Evolutionary conservation across 768 basidiomycete species (phyloP), one percentile per base, ranked within the genome.

Genomic region (Rhizopogon salebrosus): DNA sequence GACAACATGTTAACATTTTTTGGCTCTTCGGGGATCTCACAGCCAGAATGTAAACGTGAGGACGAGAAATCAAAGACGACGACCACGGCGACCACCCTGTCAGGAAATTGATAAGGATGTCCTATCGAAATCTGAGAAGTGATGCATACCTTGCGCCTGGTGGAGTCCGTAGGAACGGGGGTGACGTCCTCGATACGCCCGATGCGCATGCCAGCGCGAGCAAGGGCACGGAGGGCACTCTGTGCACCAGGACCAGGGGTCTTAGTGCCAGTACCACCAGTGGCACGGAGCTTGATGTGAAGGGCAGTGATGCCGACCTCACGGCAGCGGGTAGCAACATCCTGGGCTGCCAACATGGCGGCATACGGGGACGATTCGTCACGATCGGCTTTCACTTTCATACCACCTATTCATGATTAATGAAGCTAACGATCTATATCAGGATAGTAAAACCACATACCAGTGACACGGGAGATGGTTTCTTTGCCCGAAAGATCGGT

Each of bases 381-480:
- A 75, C 97, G 89, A 75, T 99, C 97, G 11, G 95, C 97, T 80
- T 98, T 99, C 76, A 99, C 97, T 80, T 98, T 98, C 97, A 98
- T 98, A 56, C 97, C 97, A 71, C 92, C 92, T 90, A 51, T 4
- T 6, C 42, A 23, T 6, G 14, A 46, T 46, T 11, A 26, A 49
- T 48, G 24, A 29, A 31, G 3, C 7, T n/a, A 5, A 23, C 18
- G 5, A 57, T 31, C 34, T 23, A 13, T 36, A 18, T 22, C 41
- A 26, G 23, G 13, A 41, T 26, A 54, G n/a, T 27, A 2, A 22
- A 18, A 26, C 40, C 8, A 74, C 82, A 63, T 54, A 89, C 95
- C 95, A 61, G 97, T 98, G 58, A 98, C 93, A 68, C 97, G 92
- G 63, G 92, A 91, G 77, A 99, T 93, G 70, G 97, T 99, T 80